A percentile compares a stretch with the other conserved stretches of the same genome.
These are phyloP conservation scores for Dalbergia cochinchinensis DNA, from an alignment of 306 rosid species.

Conservation along the genomic window DNA sequence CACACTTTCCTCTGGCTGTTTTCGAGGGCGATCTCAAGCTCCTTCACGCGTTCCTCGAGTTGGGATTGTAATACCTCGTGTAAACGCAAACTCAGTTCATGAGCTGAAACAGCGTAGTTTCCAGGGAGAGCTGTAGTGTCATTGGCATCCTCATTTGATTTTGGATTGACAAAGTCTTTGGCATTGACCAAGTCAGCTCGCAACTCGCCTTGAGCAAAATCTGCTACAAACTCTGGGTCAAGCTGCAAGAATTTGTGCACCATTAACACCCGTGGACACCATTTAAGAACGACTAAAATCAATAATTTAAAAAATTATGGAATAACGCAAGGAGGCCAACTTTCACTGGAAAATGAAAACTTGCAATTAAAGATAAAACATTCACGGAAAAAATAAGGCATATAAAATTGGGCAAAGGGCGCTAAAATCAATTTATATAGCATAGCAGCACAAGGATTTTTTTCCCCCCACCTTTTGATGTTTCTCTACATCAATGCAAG, in stretches of 20 bases:
- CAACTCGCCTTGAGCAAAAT: slow-evolving; percentile 79
- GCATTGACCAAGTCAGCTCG: slow-evolving; percentile 53
- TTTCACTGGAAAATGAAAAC: slow-evolving; percentile 2
- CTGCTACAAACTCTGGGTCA: slow-evolving; percentile 72
- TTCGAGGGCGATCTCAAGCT: slow-evolving; percentile 86
- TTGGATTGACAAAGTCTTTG: slow-evolving; percentile 27
- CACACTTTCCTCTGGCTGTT: slow-evolving; percentile 65
- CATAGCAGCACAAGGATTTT: not conserved
- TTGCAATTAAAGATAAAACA: not conserved
- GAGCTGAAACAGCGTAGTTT: slow-evolving; percentile 77
- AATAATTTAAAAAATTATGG: slow-evolving; percentile 27
- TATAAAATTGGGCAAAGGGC: not conserved
- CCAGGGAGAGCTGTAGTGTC: slow-evolving; percentile 55
- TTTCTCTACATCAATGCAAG: not conserved
- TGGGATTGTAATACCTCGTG: slow-evolving; percentile 80
- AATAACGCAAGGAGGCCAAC: not conserved
- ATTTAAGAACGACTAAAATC: slow-evolving; percentile 24
- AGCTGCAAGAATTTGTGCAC: slow-evolving; percentile 67
- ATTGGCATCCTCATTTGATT: slow-evolving; percentile 53
- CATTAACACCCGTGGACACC: slow-evolving; percentile 33
- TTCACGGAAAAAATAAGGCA: slow-evolving; percentile 9
- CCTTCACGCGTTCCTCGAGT: slow-evolving; percentile 78
- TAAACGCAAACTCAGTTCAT: slow-evolving; percentile 78
- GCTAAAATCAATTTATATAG: slow-evolving; percentile 16
- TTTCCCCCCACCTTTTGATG: not conserved